These are phyloP conservation scores for Juglanconis juglandina DNA, from an alignment of 2,329 filamentous ascomycete species.

Conservation along the genomic window DNA sequence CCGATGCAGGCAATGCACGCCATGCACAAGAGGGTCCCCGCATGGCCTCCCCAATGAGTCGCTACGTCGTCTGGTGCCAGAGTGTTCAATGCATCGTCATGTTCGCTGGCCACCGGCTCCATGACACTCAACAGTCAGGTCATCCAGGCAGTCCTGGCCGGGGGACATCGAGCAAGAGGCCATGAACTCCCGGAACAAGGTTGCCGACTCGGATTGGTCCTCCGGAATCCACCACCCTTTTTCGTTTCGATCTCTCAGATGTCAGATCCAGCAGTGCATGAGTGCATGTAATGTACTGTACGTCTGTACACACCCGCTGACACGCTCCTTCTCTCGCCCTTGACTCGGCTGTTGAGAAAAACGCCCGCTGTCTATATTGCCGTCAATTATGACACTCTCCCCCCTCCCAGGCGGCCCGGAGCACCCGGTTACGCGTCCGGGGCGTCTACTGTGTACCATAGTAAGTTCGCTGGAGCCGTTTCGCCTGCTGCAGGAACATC, in stretches of 20 bases:
- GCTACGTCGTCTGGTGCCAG: neutral
- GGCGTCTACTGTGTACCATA: neutral
- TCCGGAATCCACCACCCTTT: neutral
- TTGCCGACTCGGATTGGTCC: neutral
- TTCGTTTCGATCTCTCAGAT: neutral
- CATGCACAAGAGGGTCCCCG: neutral
- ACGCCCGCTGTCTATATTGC: constrained; percentile 1
- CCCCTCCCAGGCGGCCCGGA: constrained; percentile 7
- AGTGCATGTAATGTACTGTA: neutral
- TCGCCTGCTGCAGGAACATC: constrained; percentile 10
- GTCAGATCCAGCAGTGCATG: constrained; percentile 2
- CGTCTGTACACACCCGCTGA: neutral
- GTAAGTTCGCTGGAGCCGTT: neutral
- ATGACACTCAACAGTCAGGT: neutral
- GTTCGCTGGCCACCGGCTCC: neutral
- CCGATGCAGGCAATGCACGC: neutral
- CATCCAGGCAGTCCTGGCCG: neutral
- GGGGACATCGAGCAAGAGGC: no score
- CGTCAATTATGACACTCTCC: constrained; percentile 1
- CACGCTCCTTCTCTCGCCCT: neutral
- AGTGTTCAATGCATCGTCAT: constrained; percentile 3
- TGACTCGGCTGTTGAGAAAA: neutral
- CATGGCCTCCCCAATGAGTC: neutral
- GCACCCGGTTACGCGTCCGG: constrained; percentile 15
- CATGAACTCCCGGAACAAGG: neutral